Percentiles rank a stretch among this genome's conserved stretches.
Evolutionary conservation across 257 asterid species (phyloP).

Genomic region (Capsicum rhomboideum): DNA sequence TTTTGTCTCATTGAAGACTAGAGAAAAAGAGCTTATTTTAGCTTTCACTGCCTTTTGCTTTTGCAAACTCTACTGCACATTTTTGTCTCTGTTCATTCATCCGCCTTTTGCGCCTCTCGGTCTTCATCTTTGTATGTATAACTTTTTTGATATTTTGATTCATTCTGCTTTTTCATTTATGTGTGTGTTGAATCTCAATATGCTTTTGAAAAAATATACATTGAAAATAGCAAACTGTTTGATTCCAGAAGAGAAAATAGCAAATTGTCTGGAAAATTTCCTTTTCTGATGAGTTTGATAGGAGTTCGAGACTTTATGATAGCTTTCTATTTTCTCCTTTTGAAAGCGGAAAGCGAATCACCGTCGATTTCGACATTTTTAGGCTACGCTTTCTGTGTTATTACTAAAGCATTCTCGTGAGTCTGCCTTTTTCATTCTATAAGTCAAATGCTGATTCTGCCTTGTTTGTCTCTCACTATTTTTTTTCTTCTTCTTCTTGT

Average conservation of each 20-base stretch:
- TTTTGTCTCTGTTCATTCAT: too few species aligned
- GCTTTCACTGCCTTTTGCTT: background rate
- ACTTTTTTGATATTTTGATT: background rate
- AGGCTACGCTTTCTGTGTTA: background rate
- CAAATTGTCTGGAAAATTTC: background rate
- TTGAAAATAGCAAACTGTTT: background rate
- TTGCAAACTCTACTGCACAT: background rate
- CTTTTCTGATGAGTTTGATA: background rate
- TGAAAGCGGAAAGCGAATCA: background rate
- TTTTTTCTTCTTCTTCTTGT: background rate
- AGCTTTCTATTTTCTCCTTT: background rate
- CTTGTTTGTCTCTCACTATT: background rate
- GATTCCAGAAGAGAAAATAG: background rate
- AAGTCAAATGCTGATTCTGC: too few species aligned
- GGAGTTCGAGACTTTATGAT: background rate
- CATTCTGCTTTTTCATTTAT: background rate
- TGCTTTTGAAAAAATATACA: background rate
- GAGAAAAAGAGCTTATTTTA: background rate
- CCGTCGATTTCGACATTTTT: background rate
- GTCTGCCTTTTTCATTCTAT: background rate
- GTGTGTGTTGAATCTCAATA: background rate
- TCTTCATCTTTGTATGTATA: background rate
- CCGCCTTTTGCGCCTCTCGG: too few species aligned
- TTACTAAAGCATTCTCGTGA: background rate
- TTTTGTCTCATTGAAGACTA: background rate